Evolutionary conservation across 2,329 filamentous ascomycete species (phyloP).

Genomic region (Aspergillus tamarii): DNA sequence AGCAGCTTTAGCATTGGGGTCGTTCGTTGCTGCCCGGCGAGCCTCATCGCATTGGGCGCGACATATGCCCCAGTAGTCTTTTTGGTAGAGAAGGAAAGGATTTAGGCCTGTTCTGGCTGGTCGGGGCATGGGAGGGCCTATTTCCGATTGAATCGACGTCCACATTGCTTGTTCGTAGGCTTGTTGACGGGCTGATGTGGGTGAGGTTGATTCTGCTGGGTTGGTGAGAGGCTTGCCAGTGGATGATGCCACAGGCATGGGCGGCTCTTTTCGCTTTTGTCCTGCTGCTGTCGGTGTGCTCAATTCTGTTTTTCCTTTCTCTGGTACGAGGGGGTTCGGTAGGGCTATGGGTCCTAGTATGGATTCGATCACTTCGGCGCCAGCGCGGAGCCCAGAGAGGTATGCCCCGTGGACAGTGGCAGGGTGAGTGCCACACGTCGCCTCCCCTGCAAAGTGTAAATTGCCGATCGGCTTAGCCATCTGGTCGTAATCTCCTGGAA

Average conservation of each 20-base stretch:
- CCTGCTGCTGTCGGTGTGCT: conserved; percentile 25
- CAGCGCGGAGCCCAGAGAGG: conserved; percentile 85
- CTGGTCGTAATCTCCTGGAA: conserved; percentile 84
- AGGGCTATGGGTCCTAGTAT: conserved; percentile 81
- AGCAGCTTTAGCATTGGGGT: conserved; percentile 67
- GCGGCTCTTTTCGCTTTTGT: conserved; percentile 29
- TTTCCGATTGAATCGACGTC: conserved; percentile 58
- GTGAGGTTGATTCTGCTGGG: conserved; percentile 12
- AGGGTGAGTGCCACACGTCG: conserved; percentile 92
- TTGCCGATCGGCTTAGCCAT: conserved; percentile 87
- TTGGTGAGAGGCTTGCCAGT: conserved; percentile 10
- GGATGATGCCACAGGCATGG: neutral
- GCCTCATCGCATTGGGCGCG: conserved; percentile 71
- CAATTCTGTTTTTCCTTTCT: conserved; percentile 51
- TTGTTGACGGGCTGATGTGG: conserved; percentile 40
- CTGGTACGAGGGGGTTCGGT: conserved; percentile 72
- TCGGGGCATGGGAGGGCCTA: conserved; percentile 75
- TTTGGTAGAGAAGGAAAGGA: conserved; percentile 88
- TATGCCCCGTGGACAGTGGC: conserved; percentile 98
- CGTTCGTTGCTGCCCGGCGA: conserved; percentile 66
- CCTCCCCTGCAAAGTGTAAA: conserved; percentile 92
- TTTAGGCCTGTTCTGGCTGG: conserved; percentile 77
- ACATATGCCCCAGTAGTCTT: conserved; percentile 66
- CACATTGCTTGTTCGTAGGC: conserved; percentile 63
- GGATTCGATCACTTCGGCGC: conserved; percentile 79